Evolutionary conservation across 1,284 basidiomycete genomes (phyloP).

Genomic region (Boletus sp.): DNA sequence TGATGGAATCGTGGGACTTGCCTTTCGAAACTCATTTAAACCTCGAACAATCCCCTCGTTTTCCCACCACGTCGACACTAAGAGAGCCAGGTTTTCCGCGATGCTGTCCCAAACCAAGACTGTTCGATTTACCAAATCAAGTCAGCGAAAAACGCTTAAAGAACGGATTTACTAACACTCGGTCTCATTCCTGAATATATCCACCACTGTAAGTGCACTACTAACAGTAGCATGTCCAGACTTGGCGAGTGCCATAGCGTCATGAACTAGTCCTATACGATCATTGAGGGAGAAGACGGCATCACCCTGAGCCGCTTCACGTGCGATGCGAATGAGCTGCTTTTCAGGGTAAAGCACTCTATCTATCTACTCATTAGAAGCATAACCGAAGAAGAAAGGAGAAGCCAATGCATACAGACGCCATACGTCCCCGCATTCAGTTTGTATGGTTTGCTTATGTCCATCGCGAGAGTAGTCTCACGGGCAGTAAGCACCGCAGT

Average conservation of each 20-base stretch:
- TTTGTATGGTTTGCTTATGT: slow-evolving; percentile 74
- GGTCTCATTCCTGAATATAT: slow-evolving; percentile 65
- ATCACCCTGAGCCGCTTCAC: slow-evolving; percentile 66
- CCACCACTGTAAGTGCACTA: slow-evolving; percentile 69
- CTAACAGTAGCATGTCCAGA: slow-evolving; percentile 78
- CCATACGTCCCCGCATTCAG: slow-evolving; percentile 88
- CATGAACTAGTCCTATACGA: slow-evolving; percentile 81
- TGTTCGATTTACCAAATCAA: slow-evolving; percentile 26
- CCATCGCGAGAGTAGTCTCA: slow-evolving; percentile 65
- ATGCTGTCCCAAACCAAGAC: slow-evolving; percentile 77
- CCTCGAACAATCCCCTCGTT: slow-evolving; percentile 56
- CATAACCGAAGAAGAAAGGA: not conserved
- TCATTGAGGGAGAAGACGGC: slow-evolving; percentile 79
- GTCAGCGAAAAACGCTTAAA: slow-evolving; percentile 6
- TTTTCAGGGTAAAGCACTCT: slow-evolving; percentile 87
- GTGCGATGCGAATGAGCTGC: slow-evolving; percentile 74
- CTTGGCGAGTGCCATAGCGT: slow-evolving; percentile 76
- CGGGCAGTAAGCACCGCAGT: slow-evolving; percentile 67
- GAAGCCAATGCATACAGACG: slow-evolving; percentile 61
- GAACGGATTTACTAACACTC: slow-evolving; percentile 54
- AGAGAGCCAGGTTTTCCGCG: slow-evolving; percentile 47
- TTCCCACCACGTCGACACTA: slow-evolving; percentile 87
- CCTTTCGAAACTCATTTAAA: slow-evolving; percentile 62
- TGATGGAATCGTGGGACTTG: slow-evolving; percentile 32
- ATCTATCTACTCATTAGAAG: slow-evolving; percentile 44